A percentile compares a stretch with the other conserved stretches of the same genome.
Conservation (phyloP, 164 flowering plant species). For the Magnolia changhungtana region DNA sequence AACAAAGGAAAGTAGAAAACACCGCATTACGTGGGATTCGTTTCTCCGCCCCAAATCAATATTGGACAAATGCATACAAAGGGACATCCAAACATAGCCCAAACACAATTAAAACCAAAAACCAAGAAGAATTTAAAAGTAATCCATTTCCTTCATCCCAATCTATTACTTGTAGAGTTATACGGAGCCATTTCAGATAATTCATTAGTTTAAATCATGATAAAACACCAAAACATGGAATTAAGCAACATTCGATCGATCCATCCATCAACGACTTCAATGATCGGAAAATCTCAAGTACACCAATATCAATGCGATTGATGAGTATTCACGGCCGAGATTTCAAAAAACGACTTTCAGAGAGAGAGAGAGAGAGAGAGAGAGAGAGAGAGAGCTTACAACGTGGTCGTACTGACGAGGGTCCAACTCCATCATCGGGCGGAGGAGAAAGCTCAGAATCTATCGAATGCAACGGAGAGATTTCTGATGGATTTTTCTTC, state of each 20-base stretch:
- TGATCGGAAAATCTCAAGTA: neutral
- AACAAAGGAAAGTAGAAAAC: neutral
- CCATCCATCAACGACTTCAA: neutral
- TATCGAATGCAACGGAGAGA: neutral
- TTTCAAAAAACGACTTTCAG: neutral
- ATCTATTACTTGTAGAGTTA: neutral
- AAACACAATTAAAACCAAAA: neutral
- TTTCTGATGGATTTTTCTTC: neutral
- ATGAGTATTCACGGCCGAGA: neutral
- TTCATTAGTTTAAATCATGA: neutral
- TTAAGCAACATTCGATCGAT: neutral
- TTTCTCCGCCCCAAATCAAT: neutral
- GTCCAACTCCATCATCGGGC: slow-evolving; percentile 17
- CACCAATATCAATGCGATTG: no score
- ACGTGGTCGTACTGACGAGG: slow-evolving; percentile 20
- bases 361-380: neutral
- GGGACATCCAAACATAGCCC: neutral
- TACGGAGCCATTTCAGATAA: neutral
- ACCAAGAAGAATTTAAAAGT: no score
- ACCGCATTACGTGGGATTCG: neutral
- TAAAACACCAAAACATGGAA: neutral
- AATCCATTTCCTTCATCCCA: neutral
- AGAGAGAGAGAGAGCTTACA: slow-evolving; percentile 11
- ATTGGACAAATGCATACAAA: neutral
- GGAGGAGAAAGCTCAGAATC: neutral